Evolutionary conservation across 108 stramenopile species (phyloP).

Genomic region (Stephanodiscus minutulus): DNA sequence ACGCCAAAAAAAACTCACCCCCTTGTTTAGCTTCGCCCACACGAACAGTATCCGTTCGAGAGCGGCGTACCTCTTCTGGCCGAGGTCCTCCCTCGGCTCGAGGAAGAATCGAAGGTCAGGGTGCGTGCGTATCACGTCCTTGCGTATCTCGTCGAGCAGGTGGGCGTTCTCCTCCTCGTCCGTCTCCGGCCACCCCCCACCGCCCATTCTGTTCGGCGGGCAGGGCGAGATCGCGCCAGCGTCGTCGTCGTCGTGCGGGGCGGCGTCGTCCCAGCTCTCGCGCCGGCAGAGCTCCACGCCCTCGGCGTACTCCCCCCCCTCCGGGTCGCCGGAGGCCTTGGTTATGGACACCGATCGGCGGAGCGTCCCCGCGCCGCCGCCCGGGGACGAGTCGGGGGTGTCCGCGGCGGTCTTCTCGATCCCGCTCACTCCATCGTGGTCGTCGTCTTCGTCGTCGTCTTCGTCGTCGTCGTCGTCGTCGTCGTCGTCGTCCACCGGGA

Average conservation of each 20-base stretch:
- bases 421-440: slow-evolving; percentile 29
- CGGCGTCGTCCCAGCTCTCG: background rate
- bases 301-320: background rate
- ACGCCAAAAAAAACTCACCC: slow-evolving; percentile 55
- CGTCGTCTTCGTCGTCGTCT: slow-evolving; percentile 9
- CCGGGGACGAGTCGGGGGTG: background rate
- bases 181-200: slow-evolving; percentile 5
- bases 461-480: background rate
- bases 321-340: background rate
- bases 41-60: slow-evolving; percentile 91
- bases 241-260: background rate
- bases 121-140: slow-evolving; percentile 90
- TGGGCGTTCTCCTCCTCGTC: slow-evolving; percentile 63
- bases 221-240: slow-evolving; percentile 2
- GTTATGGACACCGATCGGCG: slow-evolving; percentile 3
- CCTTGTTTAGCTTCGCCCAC: slow-evolving; percentile 95
- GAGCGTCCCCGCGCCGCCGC: background rate
- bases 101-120: slow-evolving; percentile 84
- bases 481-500: slow-evolving; percentile 14
- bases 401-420: background rate
- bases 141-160: slow-evolving; percentile 84
- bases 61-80: slow-evolving; percentile 82
- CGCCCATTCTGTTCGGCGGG: background rate
- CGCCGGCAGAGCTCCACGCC: background rate
- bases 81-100: slow-evolving; percentile 67